These are phyloP conservation scores for Anthracocystis panici-leucophaei DNA, from an alignment of 1,284 basidiomycete genomes.

Conservation along the genomic window DNA sequence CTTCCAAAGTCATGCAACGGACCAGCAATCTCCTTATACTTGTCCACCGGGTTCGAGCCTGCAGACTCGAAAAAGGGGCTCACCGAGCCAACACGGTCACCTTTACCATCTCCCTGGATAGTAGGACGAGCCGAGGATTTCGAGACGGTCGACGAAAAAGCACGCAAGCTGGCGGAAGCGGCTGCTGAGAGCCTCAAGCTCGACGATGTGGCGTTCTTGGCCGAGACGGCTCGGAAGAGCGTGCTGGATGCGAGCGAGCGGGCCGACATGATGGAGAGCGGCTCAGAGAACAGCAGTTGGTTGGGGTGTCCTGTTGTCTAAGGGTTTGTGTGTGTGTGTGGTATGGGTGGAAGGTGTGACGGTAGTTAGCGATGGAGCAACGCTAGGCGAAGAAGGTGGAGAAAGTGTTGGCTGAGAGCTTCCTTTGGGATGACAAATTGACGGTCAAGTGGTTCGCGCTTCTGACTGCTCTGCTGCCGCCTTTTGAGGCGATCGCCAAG, in stretches of 20 bases:
- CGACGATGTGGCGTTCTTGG: conserved; percentile 31
- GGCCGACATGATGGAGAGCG: conserved; percentile 35
- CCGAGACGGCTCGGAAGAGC: conserved; percentile 38
- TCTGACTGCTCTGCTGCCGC: conserved; percentile 4
- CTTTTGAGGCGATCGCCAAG: conserved; percentile 26
- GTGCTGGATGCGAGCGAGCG: conserved; percentile 33
- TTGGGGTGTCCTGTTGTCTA: background rate
- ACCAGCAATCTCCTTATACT: conserved; percentile 51
- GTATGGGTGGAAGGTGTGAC: background rate
- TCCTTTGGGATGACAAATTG: conserved; percentile 51
- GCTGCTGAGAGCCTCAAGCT: conserved; percentile 21
- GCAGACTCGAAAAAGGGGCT: conserved; percentile 63
- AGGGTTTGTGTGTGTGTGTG: background rate
- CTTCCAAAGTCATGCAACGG: conserved; percentile 67
- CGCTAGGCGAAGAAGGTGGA: conserved; percentile 13
- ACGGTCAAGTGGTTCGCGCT: conserved; percentile 9
- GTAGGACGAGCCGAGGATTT: conserved; percentile 27
- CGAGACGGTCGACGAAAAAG: conserved; percentile 31
- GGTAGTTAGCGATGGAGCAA: background rate
- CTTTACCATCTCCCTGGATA: conserved; percentile 53
- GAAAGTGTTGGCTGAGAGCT: conserved; percentile 11
- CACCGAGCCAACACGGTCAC: conserved; percentile 61
- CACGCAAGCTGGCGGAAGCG: conserved; percentile 25
- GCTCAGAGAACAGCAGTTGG: background rate
- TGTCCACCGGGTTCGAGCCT: conserved; percentile 62